These are phyloP conservation scores for Scutellaria barbata DNA, from an alignment of 257 asterid species.

Conservation along the genomic window DNA sequence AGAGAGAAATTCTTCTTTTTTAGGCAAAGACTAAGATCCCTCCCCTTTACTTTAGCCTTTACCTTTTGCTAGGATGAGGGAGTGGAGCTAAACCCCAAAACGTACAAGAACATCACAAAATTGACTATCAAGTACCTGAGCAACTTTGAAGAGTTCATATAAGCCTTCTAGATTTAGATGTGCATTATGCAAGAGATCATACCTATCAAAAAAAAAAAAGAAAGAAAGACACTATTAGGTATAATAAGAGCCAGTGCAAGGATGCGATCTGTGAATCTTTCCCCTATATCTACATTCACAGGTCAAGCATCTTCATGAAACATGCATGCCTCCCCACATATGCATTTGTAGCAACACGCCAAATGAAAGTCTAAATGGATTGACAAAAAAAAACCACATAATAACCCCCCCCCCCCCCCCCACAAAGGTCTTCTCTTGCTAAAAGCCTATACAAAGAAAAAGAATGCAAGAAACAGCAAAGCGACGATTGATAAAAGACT, in stretches of 20 bases:
- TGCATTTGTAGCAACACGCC: neutral
- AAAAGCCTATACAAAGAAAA: conserved; percentile 4
- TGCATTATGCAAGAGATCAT: conserved; percentile 97
- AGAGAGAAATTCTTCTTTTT: neutral
- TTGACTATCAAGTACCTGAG: conserved; percentile 67
- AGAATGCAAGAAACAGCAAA: neutral
- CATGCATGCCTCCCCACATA: conserved; percentile 11
- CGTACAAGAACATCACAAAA: conserved; percentile 16
- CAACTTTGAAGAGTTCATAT: conserved; percentile 88
- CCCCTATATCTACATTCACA: conserved; percentile 23
- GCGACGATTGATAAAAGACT: neutral
- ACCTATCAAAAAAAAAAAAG: conserved; percentile 53
- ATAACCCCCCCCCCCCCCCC: neutral
- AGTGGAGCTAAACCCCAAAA: conserved; percentile 12
- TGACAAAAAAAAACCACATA: neutral
- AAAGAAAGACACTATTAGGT: conserved; percentile 29
- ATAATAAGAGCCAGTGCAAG: conserved; percentile 28
- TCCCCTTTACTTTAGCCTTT: neutral
- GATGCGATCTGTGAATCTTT: conserved; percentile 15
- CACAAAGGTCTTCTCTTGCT: neutral
- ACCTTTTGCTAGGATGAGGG: neutral
- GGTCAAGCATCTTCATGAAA: conserved; percentile 14
- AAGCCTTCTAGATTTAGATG: conserved; percentile 83
- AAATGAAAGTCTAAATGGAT: conserved; percentile 13
- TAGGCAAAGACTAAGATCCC: neutral